Evolutionary conservation across 2,329 filamentous ascomycete species (phyloP).

Genomic region (Stenocarpella maydis): DNA sequence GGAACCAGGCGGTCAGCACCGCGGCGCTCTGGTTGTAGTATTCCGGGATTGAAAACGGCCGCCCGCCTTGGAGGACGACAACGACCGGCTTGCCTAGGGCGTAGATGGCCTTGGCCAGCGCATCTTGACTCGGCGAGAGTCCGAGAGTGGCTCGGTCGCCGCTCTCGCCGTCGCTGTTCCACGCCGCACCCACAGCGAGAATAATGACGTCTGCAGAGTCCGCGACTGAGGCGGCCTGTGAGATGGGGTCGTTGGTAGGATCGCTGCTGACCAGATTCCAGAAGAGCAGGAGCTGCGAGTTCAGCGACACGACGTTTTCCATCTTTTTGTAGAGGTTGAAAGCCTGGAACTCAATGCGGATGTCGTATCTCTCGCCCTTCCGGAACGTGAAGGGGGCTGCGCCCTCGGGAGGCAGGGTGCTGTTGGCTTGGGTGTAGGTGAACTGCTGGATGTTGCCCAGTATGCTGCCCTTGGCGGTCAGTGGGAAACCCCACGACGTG

Average conservation of each 20-base stretch:
- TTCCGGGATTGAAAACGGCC: slow-evolving; percentile 50
- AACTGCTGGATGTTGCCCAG: slow-evolving; percentile 51
- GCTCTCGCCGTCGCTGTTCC: slow-evolving; percentile 54
- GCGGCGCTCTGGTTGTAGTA: slow-evolving; percentile 50
- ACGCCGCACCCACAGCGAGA: slow-evolving; percentile 51
- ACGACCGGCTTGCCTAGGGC: slow-evolving; percentile 50
- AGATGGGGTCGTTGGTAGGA: slow-evolving; percentile 37
- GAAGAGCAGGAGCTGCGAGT: slow-evolving; percentile 52
- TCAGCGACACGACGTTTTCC: slow-evolving; percentile 50
- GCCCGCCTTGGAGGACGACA: slow-evolving; percentile 51
- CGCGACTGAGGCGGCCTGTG: slow-evolving; percentile 48
- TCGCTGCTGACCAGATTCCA: slow-evolving; percentile 54
- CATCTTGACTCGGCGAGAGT: slow-evolving; percentile 48
- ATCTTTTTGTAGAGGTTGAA: slow-evolving; percentile 50
- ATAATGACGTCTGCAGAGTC: slow-evolving; percentile 48
- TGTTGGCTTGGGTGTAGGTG: slow-evolving; percentile 47
- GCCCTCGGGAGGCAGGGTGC: slow-evolving; percentile 47
- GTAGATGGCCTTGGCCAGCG: slow-evolving; percentile 48
- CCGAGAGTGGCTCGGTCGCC: slow-evolving; percentile 50
- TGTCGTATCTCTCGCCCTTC: slow-evolving; percentile 44
- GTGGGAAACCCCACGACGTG: slow-evolving; percentile 39
- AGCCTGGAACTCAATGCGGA: slow-evolving; percentile 53
- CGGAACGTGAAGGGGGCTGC: slow-evolving; percentile 49
- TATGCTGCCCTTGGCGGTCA: slow-evolving; percentile 44
- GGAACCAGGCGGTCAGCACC: slow-evolving; percentile 49